phyloP scores from a whole-genome alignment of 2,329 filamentous ascomycete genomes.

The Oidium heveae region DNA sequence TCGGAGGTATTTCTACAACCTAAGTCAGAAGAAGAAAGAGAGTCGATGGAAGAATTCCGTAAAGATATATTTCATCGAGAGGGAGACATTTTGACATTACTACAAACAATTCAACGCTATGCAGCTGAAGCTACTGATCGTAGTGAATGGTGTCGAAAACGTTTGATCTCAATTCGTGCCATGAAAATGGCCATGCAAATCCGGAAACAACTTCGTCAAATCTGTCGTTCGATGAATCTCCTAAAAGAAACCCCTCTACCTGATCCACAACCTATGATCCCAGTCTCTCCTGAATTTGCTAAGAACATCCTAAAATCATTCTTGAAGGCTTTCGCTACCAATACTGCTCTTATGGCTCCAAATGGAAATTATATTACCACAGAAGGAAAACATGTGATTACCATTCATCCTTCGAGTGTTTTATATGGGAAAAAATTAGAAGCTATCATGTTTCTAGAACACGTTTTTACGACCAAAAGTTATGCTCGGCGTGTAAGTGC shows the following conservation, averaged over 20 bases:
- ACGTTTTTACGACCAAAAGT: constrained; percentile 40
- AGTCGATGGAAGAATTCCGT: constrained; percentile 26
- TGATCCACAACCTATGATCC: constrained; percentile 30
- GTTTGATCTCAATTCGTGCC: constrained; percentile 30
- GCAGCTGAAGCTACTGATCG: constrained; percentile 26
- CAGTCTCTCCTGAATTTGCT: constrained; percentile 26
- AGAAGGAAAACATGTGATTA: constrained; percentile 32
- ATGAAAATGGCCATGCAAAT: constrained; percentile 38
- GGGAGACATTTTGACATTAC: constrained; percentile 37
- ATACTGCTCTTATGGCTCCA: constrained; percentile 32
- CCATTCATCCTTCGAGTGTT: constrained; percentile 36
- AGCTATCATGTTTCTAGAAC: constrained; percentile 42
- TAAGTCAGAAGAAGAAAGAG: constrained; percentile 28
- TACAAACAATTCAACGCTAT: constrained; percentile 37
- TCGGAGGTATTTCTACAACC: constrained; percentile 37
- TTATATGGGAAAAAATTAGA: constrained; percentile 36
- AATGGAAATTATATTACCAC: constrained; percentile 35
- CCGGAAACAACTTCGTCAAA: constrained; percentile 30
- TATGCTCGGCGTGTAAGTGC: constrained; percentile 41
- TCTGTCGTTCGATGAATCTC: constrained; percentile 28
- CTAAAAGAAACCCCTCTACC: constrained; percentile 16
- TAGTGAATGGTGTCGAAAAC: constrained; percentile 29
- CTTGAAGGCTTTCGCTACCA: constrained; percentile 31
- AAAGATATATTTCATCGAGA: constrained; percentile 34
- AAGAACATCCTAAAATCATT: constrained; percentile 33